phyloP scores from a whole-genome alignment of 2,329 filamentous ascomycete species.

The Ciborinia camelliae region DNA sequence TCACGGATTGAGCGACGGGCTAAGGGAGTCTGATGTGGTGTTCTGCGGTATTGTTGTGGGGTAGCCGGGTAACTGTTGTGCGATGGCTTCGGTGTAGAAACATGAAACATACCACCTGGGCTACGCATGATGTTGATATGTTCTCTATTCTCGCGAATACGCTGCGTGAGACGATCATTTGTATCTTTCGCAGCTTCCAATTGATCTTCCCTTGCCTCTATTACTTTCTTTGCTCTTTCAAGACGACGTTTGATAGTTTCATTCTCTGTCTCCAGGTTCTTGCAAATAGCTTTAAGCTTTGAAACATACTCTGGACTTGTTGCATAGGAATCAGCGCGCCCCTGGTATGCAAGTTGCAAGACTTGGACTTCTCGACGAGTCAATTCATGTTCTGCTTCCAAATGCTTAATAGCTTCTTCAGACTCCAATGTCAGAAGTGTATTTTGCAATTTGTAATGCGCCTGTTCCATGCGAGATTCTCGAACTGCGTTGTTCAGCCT shows the following conservation, averaged over 20 bases:
- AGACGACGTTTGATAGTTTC: conserved; percentile 61
- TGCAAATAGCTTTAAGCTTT: conserved; percentile 64
- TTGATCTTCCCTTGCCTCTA: conserved; percentile 74
- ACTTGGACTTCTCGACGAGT: conserved; percentile 84
- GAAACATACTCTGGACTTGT: conserved; percentile 49
- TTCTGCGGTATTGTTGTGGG: conserved; percentile 43
- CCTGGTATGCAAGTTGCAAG: conserved; percentile 67
- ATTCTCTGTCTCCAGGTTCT: conserved; percentile 65
- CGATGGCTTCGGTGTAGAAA: conserved; percentile 54
- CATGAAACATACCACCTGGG: conserved; percentile 65
- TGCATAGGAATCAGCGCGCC: conserved; percentile 48
- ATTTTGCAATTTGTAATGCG: conserved; percentile 88
- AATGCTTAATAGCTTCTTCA: conserved; percentile 78
- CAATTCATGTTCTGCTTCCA: conserved; percentile 89
- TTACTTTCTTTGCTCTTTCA: conserved; percentile 71
- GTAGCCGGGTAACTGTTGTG: conserved; percentile 40
- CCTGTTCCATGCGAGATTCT: conserved; percentile 75
- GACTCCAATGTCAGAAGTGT: conserved; percentile 81
- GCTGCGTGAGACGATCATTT: conserved; percentile 71
- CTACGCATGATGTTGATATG: conserved; percentile 78
- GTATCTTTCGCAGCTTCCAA: conserved; percentile 69
- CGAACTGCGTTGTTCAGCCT: conserved; percentile 48
- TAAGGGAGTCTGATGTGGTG: conserved; percentile 51
- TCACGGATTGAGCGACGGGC: conserved; percentile 37
- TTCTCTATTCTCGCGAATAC: conserved; percentile 85